These are phyloP conservation scores for Zarea fungicola DNA, from an alignment of 2,329 filamentous ascomycete species.

Conservation along the genomic window DNA sequence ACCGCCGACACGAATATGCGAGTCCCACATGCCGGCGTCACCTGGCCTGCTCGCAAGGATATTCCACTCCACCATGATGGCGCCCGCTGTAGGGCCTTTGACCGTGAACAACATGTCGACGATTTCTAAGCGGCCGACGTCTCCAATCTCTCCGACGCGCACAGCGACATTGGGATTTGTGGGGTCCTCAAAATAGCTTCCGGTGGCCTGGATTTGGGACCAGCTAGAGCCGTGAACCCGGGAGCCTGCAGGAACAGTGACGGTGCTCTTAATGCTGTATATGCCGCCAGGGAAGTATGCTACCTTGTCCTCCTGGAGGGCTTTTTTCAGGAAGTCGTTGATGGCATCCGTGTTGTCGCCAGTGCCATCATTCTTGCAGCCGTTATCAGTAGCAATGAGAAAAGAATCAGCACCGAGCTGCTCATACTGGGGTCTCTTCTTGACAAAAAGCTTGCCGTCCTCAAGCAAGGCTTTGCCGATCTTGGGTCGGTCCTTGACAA, in stretches of 20 bases:
- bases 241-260: slow-evolving; percentile 53
- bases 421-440: slow-evolving; percentile 31
- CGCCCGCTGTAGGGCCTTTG: slow-evolving; percentile 59
- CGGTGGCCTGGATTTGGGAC: slow-evolving; percentile 62
- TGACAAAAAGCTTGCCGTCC: background rate
- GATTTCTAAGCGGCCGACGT: slow-evolving; percentile 62
- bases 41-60: slow-evolving; percentile 45
- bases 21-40: slow-evolving; percentile 27
- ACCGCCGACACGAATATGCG: slow-evolving; percentile 43
- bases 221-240: slow-evolving; percentile 38
- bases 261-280: slow-evolving; percentile 21
- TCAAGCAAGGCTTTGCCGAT: background rate
- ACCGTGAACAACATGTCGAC: slow-evolving; percentile 63
- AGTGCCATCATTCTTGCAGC: slow-evolving; percentile 29
- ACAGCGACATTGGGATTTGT: slow-evolving; percentile 60
- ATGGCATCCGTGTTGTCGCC: slow-evolving; percentile 23
- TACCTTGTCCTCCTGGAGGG: slow-evolving; percentile 1
- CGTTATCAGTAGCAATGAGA: slow-evolving; percentile 23
- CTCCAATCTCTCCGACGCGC: slow-evolving; percentile 58
- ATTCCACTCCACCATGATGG: slow-evolving; percentile 70
- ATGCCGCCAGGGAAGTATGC: slow-evolving; percentile 23
- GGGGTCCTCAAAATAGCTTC: slow-evolving; percentile 57
- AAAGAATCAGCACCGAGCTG: slow-evolving; percentile 32
- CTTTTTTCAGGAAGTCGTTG: slow-evolving; percentile 19
- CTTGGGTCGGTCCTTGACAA: background rate